Percentiles rank a stretch among this genome's conserved stretches.
Evolutionary conservation across 768 basidiomycete species (phyloP).

Genomic region (Tricholoma flavovirens): DNA sequence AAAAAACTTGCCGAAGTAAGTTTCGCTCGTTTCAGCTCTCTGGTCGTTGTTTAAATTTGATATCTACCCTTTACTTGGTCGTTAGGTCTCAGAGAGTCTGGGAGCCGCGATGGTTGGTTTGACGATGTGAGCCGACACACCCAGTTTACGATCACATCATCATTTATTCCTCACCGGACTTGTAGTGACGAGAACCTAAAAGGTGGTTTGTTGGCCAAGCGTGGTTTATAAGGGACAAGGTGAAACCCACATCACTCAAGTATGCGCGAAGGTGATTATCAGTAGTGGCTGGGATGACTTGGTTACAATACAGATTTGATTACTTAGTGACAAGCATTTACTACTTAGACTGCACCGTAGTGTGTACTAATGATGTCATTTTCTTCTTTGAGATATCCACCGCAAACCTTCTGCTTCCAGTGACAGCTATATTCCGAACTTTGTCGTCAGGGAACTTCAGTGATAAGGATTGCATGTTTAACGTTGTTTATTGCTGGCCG

Average conservation of each 20-base stretch:
- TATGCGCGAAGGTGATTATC: background rate
- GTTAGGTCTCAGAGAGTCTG: conserved; percentile 71
- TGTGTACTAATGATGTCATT: conserved; percentile 11
- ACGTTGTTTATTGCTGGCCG: conserved; percentile 31
- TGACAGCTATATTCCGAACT: conserved; percentile 51
- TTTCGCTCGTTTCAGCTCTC: conserved; percentile 1
- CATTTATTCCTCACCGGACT: conserved; percentile 1
- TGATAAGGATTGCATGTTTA: conserved; percentile 51
- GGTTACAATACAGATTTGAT: background rate
- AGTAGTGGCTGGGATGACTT: too few relatives aligned
- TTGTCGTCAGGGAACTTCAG: conserved; percentile 42
- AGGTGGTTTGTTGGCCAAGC: conserved; percentile 63
- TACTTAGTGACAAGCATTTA: background rate
- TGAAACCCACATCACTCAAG: background rate
- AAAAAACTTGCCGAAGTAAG: conserved; percentile 82
- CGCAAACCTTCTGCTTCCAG: too few relatives aligned
- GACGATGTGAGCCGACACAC: conserved; percentile 59
- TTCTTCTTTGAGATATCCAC: too few relatives aligned
- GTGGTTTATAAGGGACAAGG: conserved; percentile 47
- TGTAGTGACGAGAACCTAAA: conserved; percentile 58
- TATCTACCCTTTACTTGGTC: conserved; percentile 6
- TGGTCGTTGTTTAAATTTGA: conserved; percentile 3
- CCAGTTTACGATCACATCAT: background rate
- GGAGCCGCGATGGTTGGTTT: conserved; percentile 93
- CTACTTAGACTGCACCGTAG: background rate